phyloP scores from a whole-genome alignment of 2,329 filamentous ascomycete species.

The Trichoderma pleuroti region DNA sequence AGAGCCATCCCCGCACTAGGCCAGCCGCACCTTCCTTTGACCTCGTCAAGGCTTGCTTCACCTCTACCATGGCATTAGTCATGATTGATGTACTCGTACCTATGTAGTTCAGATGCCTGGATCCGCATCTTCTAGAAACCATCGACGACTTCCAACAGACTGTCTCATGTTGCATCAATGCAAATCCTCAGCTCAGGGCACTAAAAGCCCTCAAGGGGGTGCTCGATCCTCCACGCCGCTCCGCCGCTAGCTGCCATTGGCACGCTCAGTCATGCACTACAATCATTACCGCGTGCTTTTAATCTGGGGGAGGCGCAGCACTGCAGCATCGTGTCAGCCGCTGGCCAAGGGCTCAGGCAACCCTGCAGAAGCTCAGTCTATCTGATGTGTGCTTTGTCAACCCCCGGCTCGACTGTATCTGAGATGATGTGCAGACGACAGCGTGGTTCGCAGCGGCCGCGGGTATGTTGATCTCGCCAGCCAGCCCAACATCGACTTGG shows the following conservation, averaged over 20 bases:
- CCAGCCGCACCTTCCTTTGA: not conserved
- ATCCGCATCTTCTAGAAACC: not conserved
- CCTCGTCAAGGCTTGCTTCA: not conserved
- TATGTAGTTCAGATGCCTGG: not conserved
- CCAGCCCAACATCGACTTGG: not conserved
- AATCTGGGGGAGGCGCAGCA: constrained; percentile 16
- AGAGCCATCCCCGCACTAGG: not conserved
- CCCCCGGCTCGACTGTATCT: not conserved
- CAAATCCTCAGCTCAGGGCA: not conserved
- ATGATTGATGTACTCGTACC: not conserved
- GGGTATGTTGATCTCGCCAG: not conserved
- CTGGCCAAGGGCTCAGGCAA: not conserved
- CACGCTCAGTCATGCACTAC: not conserved
- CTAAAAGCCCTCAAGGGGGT: not conserved
- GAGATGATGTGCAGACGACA: not conserved
- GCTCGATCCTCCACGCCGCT: not conserved
- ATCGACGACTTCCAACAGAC: not conserved
- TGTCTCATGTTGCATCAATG: not conserved
- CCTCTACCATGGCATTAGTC: not conserved
- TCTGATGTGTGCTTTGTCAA: not conserved
- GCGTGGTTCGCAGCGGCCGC: not conserved
- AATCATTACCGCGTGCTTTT: not conserved
- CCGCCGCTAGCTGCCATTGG: not conserved
- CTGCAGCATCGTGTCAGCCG: not conserved
- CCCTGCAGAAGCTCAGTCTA: not conserved